These are phyloP conservation scores for Xylaria bambusicola DNA, from an alignment of 495 filamentous ascomycete species.

Conservation along the genomic window DNA sequence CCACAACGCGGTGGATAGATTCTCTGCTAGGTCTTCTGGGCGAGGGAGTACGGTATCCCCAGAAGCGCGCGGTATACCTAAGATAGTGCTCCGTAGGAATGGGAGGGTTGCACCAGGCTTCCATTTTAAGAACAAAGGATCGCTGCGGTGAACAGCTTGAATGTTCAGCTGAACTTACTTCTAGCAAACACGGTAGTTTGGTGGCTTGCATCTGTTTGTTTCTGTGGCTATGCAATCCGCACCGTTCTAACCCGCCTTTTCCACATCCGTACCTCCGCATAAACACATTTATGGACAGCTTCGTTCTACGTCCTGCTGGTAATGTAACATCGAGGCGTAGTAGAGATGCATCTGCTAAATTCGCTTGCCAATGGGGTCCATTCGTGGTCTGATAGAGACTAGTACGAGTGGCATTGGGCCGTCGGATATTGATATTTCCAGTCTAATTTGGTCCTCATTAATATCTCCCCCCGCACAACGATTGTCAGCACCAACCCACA, in stretches of 20 bases:
- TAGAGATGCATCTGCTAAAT: not conserved
- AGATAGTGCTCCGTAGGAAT: too few relatives aligned
- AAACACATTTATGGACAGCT: not conserved
- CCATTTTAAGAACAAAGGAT: constrained; percentile 15
- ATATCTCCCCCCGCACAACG: not conserved
- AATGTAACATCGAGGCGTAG: constrained; percentile 6
- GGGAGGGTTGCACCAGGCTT: constrained; percentile 1
- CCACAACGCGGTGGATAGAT: too few relatives aligned
- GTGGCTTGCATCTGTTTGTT: not conserved
- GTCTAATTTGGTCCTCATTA: not conserved
- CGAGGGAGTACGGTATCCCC: too few relatives aligned
- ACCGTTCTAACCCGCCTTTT: too few relatives aligned
- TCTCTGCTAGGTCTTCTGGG: too few relatives aligned
- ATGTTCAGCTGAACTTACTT: not conserved
- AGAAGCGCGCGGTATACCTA: too few relatives aligned
- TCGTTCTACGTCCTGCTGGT: not conserved
- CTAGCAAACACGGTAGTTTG: not conserved
- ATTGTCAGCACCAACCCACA: not conserved
- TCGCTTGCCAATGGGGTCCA: too few relatives aligned
- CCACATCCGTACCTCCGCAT: too few relatives aligned
- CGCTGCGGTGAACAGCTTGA: constrained; percentile 5
- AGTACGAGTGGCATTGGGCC: not conserved
- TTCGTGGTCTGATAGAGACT: too few relatives aligned
- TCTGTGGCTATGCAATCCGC: constrained; percentile 5
- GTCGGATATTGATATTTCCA: not conserved